These are phyloP conservation scores for Vitis labrusca DNA, from an alignment of 164 flowering plant species.

Conservation along the genomic window DNA sequence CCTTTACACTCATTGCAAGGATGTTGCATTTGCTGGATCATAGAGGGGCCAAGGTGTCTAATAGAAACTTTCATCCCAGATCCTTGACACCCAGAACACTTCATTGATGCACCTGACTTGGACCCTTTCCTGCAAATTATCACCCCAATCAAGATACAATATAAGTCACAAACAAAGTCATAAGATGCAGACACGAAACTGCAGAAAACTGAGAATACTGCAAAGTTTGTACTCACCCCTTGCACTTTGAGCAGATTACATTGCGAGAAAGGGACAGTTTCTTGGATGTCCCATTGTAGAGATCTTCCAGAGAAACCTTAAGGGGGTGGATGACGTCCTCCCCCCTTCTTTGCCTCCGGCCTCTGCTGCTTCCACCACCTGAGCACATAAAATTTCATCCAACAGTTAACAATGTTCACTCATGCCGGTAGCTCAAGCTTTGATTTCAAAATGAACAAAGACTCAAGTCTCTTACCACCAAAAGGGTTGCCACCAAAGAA, in stretches of 20 bases:
- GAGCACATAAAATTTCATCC: not conserved
- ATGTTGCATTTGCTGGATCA: slow-evolving; percentile 62
- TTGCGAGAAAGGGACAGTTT: slow-evolving; percentile 57
- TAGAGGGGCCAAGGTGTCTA: slow-evolving; percentile 58
- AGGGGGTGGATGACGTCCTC: slow-evolving; percentile 62
- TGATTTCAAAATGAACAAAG: not conserved
- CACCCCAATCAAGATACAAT: not conserved
- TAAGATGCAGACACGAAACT: not conserved
- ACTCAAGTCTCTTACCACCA: slow-evolving; percentile 33
- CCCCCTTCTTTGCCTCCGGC: slow-evolving; percentile 58
- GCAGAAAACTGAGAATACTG: not conserved
- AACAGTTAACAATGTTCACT: not conserved
- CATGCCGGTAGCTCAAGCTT: not conserved
- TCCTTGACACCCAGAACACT: slow-evolving; percentile 51
- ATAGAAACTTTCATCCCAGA: slow-evolving; percentile 60
- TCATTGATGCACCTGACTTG: slow-evolving; percentile 59
- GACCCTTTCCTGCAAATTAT: slow-evolving; percentile 48
- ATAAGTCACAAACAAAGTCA: not conserved
- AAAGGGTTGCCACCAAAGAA: slow-evolving; percentile 68
- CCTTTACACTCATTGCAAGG: slow-evolving; percentile 53
- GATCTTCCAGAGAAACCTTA: slow-evolving; percentile 55
- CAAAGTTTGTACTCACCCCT: slow-evolving; percentile 35
- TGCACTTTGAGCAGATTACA: slow-evolving; percentile 57
- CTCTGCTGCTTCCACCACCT: slow-evolving; percentile 67
- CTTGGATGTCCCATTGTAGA: slow-evolving; percentile 56